Evolutionary conservation across 116 monocot genomes (phyloP).

Genomic region (Dioscorea cayenensis): DNA sequence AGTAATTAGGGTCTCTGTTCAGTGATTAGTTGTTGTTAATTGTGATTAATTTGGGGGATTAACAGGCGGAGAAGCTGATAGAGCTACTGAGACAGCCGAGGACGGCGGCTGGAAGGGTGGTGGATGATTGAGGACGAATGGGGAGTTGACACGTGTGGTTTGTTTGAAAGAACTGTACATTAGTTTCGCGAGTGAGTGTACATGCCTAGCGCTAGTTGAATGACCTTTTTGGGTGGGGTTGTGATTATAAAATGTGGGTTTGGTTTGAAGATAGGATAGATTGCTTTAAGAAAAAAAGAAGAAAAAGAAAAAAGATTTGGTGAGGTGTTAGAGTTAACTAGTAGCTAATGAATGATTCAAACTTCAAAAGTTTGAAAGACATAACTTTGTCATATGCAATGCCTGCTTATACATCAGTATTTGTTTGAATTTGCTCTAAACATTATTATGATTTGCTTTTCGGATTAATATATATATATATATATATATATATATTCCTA

Average conservation of each 20-base stretch:
- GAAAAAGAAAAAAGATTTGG: too few species aligned
- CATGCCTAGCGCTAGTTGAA: not conserved
- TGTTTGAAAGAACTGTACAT: not conserved
- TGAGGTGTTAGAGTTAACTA: too few species aligned
- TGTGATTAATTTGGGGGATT: not conserved
- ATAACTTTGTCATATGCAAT: too few species aligned
- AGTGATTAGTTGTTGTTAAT: not conserved
- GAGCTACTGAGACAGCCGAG: slow-evolving; percentile 26
- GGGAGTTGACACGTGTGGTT: not conserved
- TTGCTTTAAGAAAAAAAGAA: too few species aligned
- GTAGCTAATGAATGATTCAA: too few species aligned
- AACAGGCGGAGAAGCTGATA: slow-evolving; percentile 47
- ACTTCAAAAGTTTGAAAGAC: too few species aligned
- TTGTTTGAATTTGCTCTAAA: too few species aligned
- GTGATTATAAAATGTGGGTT: not conserved
- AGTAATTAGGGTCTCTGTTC: not conserved
- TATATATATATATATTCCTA: too few species aligned
- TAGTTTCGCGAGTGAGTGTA: not conserved
- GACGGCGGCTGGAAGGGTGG: not conserved
- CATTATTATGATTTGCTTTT: too few species aligned
- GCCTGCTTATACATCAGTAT: too few species aligned
- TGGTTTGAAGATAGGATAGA: not conserved
- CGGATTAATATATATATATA: too few species aligned
- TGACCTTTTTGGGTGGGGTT: not conserved
- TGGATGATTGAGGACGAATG: not conserved